phyloP scores from a whole-genome alignment of 2,329 filamentous ascomycete species.

The Colletotrichum acutatum region DNA sequence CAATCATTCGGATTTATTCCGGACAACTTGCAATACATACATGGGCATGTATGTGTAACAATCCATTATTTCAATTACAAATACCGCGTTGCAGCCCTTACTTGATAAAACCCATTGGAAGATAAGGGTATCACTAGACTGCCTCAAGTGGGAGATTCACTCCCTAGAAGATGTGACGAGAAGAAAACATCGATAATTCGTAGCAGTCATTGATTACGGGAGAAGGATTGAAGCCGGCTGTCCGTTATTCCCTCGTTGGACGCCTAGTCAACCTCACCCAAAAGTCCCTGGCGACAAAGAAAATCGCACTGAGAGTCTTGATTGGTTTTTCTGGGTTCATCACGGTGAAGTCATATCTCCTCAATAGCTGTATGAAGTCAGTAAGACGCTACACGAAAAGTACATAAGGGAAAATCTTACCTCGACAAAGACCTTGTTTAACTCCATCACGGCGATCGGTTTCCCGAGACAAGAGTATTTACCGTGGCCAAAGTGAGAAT shows the following conservation, averaged over 20 bases:
- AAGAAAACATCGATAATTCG: neutral
- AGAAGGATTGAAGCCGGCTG: too few relatives aligned
- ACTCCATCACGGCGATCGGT: slow-evolving; percentile 58
- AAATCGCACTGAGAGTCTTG: slow-evolving; percentile 45
- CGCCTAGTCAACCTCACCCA: slow-evolving; percentile 45
- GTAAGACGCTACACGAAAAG: too few relatives aligned
- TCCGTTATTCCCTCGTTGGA: neutral
- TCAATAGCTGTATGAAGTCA: slow-evolving; percentile 27
- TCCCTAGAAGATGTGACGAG: too few relatives aligned
- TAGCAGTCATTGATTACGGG: neutral
- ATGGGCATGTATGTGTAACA: too few relatives aligned
- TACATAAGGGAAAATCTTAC: slow-evolving; percentile 28
- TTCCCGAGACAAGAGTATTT: slow-evolving; percentile 58
- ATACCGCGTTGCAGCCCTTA: too few relatives aligned
- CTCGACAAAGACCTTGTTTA: slow-evolving; percentile 60
- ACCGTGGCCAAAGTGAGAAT: slow-evolving; percentile 58
- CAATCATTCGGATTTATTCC: too few relatives aligned
- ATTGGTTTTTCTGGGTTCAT: slow-evolving; percentile 47
- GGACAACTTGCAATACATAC: too few relatives aligned
- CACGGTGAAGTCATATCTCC: slow-evolving; percentile 47
- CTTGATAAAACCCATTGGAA: too few relatives aligned
- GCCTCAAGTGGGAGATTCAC: too few relatives aligned
- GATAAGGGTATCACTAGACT: too few relatives aligned
- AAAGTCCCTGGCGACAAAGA: slow-evolving; percentile 49
- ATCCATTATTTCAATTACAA: too few relatives aligned